Base-by-base conservation (phyloP, 768 basidiomycete species). In the Leccinum uliginosum region DNA sequence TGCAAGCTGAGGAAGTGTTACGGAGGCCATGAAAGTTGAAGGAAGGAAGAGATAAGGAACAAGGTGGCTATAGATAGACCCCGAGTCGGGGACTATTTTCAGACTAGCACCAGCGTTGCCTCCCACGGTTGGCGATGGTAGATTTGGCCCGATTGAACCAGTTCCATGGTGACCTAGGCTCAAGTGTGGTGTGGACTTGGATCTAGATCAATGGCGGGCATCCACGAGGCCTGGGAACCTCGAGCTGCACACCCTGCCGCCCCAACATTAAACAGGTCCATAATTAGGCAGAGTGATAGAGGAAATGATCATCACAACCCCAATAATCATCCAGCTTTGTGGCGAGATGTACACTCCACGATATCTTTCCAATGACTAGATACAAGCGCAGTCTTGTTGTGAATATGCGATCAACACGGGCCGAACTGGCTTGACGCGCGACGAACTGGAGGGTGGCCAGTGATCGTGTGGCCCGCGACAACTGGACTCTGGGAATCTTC, bases 1-100 rank as follows among this genome's bases (percentile, higher is more conserved):
- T 29, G 78, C 79, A 53, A 85, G 68, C 30, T 64, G 70, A 57
- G 66, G 66, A 4, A 9, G 35, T 40, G 48, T 14, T 11, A 23
- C 11, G 19, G 57, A 19, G 9, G 32, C 52, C 67, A 73, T 65
- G 55, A 30, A 30, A 54, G 58, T 2, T 55, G 58, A 51, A 29
- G 32, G 56, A 47, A 19, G 43, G 54, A 43, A 19, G 19, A 59
- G 49, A 58, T 54, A 47, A 50, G 32, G 50, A 49, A 43, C 23
- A 21, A 21, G 50, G 46, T 26, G 59, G 11, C 29, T 54, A 55
- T 55, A 51, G 50, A 55, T 55, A 57, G 59, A 61, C 48, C 19
- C 54, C n/a, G n/a, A n/a, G n/a, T 58, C 57, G 38, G 55, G 43
- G 61, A 52, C 56, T 46, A 27, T 30, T 58, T 48, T 32, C 19